Conservation (phyloP, 2,329 filamentous ascomycete genomes). For the Ophiostoma sp. region DNA sequence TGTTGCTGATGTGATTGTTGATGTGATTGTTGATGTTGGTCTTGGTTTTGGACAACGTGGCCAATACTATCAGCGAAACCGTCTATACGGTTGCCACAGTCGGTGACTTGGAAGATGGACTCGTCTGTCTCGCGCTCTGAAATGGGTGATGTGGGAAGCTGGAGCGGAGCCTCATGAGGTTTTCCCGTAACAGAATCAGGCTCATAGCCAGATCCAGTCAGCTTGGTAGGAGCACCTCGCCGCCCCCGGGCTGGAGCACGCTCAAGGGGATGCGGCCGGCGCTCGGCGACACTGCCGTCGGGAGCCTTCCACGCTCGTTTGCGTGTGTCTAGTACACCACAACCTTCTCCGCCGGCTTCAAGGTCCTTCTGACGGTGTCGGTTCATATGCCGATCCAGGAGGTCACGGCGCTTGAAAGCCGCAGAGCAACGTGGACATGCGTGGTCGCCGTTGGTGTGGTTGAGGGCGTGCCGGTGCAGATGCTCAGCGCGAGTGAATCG, state of each 20-base stretch:
- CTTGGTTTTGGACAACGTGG: neutral
- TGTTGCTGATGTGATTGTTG: neutral
- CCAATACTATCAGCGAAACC: neutral
- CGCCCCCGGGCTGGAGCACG: neutral
- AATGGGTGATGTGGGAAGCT: slow-evolving; percentile 21
- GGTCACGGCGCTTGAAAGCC: slow-evolving; percentile 25
- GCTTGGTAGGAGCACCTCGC: neutral
- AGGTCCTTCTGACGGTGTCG: slow-evolving; percentile 23
- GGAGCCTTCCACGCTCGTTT: slow-evolving; percentile 24
- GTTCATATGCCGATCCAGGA: slow-evolving; percentile 24
- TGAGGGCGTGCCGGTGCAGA: slow-evolving; percentile 73
- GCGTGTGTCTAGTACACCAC: slow-evolving; percentile 24
- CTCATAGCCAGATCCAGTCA: too few relatives aligned
- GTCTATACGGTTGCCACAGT: neutral
- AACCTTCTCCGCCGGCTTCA: slow-evolving; percentile 25
- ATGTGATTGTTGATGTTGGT: neutral
- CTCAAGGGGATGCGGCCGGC: slow-evolving; percentile 7
- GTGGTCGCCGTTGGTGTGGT: slow-evolving; percentile 39
- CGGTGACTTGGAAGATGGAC: neutral
- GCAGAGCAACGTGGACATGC: slow-evolving; percentile 25
- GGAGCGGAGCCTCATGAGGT: neutral
- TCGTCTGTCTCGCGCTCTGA: slow-evolving; percentile 17
- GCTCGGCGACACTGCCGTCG: slow-evolving; percentile 22
- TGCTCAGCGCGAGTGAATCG: slow-evolving; percentile 76
- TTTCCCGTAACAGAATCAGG: neutral